Evolutionary conservation across 1,139 yeast species (phyloP), one percentile per base, ranked within the genome.

Genomic region (Nakaseomyces delphensis): DNA sequence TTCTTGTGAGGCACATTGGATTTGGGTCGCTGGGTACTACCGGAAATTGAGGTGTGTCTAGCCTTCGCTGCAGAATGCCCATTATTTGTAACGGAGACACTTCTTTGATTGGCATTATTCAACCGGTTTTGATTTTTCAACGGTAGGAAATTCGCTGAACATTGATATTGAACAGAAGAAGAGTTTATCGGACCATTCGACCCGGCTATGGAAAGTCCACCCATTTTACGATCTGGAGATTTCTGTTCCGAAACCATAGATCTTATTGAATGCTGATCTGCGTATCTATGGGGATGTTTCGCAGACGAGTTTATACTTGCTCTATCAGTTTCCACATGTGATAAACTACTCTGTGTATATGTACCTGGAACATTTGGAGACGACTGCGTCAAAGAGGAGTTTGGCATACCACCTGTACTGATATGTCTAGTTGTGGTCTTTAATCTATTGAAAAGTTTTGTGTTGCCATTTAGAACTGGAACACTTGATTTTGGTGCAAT

Each of bases 401-500:
- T 27, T 5, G 59, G 56, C 3, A 58, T 52, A 2, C 57, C 60
- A 35, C 63, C 57, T 30, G 59, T 55, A 47, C 63, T 59, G 2
- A 58, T 57, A 42, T 60, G 63, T 31, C 64, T 52, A 11, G 60
- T 52, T 3, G 39, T 44, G 33, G 51, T 56, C 44, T 61, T 58
- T 37, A 59, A 47, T 31, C 63, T 47, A 32, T 52, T 53, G 40
- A 60, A 38, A 25, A 60, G 43, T 40, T 59, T 60, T n/a, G 55
- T 51, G 39, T 55, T 56, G 16, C 50, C 52, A 38, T 55, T 59
- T 24, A 60, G 43, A 21, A 56, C 45, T 2, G 64, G 64, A 1
- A 55, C 63, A 43, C 64, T 60, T 53, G 55, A 50, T 43, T 58
- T 60, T 2, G 59, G 45, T 3, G 57, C 43, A n/a, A 59, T 29